These are phyloP conservation scores for Akanthomyces uredinophilus DNA, from an alignment of 2,329 filamentous ascomycete genomes.

Conservation along the genomic window DNA sequence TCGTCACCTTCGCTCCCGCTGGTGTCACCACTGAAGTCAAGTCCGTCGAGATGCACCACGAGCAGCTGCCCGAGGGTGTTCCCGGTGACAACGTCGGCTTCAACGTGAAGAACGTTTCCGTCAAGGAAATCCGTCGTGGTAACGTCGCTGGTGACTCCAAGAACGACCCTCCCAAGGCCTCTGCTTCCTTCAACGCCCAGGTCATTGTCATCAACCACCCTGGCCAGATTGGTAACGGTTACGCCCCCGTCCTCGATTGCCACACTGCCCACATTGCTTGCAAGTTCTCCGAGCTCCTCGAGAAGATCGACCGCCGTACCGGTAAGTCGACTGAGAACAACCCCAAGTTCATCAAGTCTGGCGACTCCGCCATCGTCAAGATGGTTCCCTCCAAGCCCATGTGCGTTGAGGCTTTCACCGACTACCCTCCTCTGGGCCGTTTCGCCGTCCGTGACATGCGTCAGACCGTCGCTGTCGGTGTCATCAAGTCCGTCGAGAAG, in stretches of 20 bases:
- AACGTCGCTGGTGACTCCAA: conserved; percentile 99
- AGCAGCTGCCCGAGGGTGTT: conserved; percentile 90
- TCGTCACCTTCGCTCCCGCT: conserved; percentile 97
- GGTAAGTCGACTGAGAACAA: conserved; percentile 88
- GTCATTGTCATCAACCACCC: conserved; percentile 99
- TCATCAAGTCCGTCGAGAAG: conserved; percentile 86
- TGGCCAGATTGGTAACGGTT: conserved; percentile 97
- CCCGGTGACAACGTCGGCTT: conserved; percentile 99
- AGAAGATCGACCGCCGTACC: conserved; percentile 99
- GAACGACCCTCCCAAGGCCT: conserved; percentile 90
- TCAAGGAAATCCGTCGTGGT: conserved; percentile 99
- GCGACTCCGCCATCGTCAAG: conserved; percentile 99
- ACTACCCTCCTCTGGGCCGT: conserved; percentile 98
- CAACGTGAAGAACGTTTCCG: conserved; percentile 99
- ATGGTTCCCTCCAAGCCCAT: conserved; percentile 99
- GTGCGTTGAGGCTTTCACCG: conserved; percentile 99
- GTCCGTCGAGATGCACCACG: conserved; percentile 99
- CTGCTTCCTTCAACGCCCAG: conserved; percentile 97
- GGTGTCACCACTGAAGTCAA: conserved; percentile 99
- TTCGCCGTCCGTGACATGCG: conserved; percentile 99
- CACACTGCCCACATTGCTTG: conserved; percentile 99
- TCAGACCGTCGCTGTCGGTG: conserved; percentile 86
- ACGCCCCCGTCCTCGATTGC: conserved; percentile 98
- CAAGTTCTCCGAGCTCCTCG: conserved; percentile 98
- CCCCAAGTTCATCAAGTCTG: conserved; percentile 99